Base-by-base conservation (phyloP, 495 filamentous ascomycete genomes). In the Glonium stellatum region DNA sequence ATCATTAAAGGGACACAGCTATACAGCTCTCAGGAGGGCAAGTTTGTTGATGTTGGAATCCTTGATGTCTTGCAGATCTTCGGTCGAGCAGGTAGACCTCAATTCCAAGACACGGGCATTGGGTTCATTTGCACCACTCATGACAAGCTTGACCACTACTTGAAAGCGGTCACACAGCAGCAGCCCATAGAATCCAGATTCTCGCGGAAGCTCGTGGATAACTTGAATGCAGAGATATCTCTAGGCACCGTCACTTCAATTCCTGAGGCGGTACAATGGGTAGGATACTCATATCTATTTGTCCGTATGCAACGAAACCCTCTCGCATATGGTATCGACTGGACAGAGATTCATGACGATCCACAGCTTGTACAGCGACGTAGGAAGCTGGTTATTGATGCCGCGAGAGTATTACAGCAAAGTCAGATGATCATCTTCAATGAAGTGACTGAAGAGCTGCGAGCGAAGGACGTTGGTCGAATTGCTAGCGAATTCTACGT, bases 391-490 rank as follows among this genome's bases (percentile, higher is more conserved):
- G 84, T 95, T 57, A 88, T 95, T 54, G 83, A 92, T 61, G 95
- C 93, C 36, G 95, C 93, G 1, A 78, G 83, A 21, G 85, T 87
- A 1, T 77, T 99, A 35, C 90, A 93, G 63, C 80, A 90, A 66
- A 95, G 86, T 65, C 95, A 97, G 70, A 99, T 99, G 93, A 92
- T 99, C 64, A 95, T 97, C 44, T 97, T 92, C 77, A 95, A 97
- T 67, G 95, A 97, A 60, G 78, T 75, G 13, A 97, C 93, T 0
- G 90, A 96, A 70, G 90, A 92, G 63, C 81, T 99, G 11, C 83
- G 86, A 48, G 86, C 90, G 51, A 99, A 97, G 70, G 90, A 97
- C 69, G 84, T 97, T 18, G 93, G 93, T 31, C 85, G 93, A 19
- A 99, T 99, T 70, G 95, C 93, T 23, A 97, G 92, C 70, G 91